These are phyloP conservation scores for Amphichorda felina DNA, from an alignment of 2,329 filamentous ascomycete species.

Conservation along the genomic window DNA sequence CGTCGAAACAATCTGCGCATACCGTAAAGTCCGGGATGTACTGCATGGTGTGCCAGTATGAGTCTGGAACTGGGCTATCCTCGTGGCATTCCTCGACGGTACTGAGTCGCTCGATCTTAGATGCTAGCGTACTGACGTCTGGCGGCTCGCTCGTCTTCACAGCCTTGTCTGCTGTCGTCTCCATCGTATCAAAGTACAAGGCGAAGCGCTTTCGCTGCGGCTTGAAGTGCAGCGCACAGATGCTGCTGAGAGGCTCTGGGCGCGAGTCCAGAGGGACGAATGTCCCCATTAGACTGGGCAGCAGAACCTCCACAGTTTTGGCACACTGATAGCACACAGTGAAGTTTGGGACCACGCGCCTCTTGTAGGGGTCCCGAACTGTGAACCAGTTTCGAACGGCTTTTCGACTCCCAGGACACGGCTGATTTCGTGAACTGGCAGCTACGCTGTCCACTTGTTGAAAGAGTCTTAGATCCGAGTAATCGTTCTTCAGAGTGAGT, in stretches of 20 bases:
- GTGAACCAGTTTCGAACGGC: conserved; percentile 61
- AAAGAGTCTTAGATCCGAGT: conserved; percentile 56
- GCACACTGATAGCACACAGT: conserved; percentile 65
- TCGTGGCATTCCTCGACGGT: conserved; percentile 51
- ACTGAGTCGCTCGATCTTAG: conserved; percentile 48
- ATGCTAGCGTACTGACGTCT: conserved; percentile 50
- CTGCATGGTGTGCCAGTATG: conserved; percentile 68
- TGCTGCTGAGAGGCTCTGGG: conserved; percentile 31
- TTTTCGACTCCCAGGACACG: conserved; percentile 45
- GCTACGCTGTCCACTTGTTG: conserved; percentile 53
- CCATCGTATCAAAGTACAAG: conserved; percentile 49
- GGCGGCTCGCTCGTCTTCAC: conserved; percentile 30
- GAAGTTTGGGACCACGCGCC: conserved; percentile 57
- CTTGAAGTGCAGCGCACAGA: conserved; percentile 58
- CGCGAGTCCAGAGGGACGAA: conserved; percentile 44
- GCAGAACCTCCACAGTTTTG: conserved; percentile 56
- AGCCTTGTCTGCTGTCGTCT: conserved; percentile 41
- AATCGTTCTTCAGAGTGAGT: conserved; percentile 59
- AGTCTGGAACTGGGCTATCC: conserved; percentile 48
- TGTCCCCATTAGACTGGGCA: conserved; percentile 55
- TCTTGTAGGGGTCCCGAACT: conserved; percentile 55
- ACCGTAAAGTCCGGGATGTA: conserved; percentile 67
- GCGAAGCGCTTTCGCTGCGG: conserved; percentile 41
- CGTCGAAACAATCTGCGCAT: conserved; percentile 77
- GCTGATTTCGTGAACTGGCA: conserved; percentile 31